Percentiles rank a stretch among this genome's conserved stretches.
These are phyloP conservation scores for Trichosporon sp. DNA, from an alignment of 1,284 basidiomycete species.

Conservation along the genomic window DNA sequence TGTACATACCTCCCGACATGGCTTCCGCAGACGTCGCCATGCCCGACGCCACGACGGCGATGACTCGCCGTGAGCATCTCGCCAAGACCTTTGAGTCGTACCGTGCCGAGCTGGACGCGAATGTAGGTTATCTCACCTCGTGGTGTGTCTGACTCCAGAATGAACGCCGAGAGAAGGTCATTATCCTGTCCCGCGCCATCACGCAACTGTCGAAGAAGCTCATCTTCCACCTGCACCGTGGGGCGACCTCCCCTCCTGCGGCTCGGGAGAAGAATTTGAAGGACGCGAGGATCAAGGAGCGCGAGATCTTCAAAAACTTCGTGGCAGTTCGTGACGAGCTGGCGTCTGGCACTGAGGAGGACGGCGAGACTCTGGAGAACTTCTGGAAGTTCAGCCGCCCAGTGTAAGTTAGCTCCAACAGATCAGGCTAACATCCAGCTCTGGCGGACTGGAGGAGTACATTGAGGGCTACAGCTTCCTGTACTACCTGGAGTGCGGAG, in stretches of 20 bases:
- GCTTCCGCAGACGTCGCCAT: constrained; percentile 21
- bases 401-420: constrained; percentile 56
- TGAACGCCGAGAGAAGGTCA: constrained; percentile 47
- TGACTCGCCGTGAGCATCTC: constrained; percentile 36
- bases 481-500: constrained; percentile 71
- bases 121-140: constrained; percentile 29
- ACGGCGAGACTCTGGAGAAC: constrained; percentile 40
- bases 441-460: constrained; percentile 72
- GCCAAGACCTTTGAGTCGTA: constrained; percentile 42
- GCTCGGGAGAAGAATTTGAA: constrained; percentile 38
- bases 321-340: constrained; percentile 63
- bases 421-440: constrained; percentile 24
- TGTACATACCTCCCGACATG: neutral
- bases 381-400: constrained; percentile 78
- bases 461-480: constrained; percentile 89
- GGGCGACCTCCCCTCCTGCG: constrained; percentile 51
- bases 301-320: constrained; percentile 66
- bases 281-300: constrained; percentile 63
- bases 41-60: constrained; percentile 10
- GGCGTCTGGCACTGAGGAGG: constrained; percentile 48
- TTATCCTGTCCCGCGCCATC: constrained; percentile 63
- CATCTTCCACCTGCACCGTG: constrained; percentile 87
- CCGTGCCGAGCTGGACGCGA: constrained; percentile 41
- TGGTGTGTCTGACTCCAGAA: constrained; percentile 29
- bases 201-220: constrained; percentile 90